Percentiles rank a stretch among this genome's conserved stretches.
phyloP scores from a whole-genome alignment of 228 moss, liverwort and hornwort genomes.

The Sphagnum magellanicum region DNA sequence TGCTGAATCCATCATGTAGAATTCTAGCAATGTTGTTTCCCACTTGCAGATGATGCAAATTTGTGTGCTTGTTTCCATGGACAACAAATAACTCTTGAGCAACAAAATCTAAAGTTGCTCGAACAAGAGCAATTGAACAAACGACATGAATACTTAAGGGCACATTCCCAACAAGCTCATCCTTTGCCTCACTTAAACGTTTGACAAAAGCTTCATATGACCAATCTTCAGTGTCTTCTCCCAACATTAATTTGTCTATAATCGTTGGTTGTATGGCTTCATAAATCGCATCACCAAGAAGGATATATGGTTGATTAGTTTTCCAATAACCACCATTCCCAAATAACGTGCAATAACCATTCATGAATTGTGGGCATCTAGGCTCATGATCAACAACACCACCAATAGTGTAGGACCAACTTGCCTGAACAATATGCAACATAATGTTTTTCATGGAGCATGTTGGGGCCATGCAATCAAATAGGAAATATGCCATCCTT shows the following conservation, averaged over 20 bases:
- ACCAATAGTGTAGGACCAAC: constrained; percentile 4
- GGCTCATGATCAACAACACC: too few species aligned
- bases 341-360: constrained; percentile 4
- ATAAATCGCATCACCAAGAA: constrained; percentile 35
- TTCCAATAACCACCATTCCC: constrained; percentile 1
- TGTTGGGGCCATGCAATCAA: constrained; percentile 16
- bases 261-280: constrained; percentile 22
- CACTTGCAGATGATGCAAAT: too few species aligned
- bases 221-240: constrained; percentile 32
- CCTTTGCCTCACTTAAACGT: constrained; percentile 21
- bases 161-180: constrained; percentile 18
- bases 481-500: constrained; percentile 30
- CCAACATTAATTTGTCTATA: constrained; percentile 15
- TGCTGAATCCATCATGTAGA: not conserved
- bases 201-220: constrained; percentile 14
- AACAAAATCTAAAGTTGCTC: constrained; percentile 33
- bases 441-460: constrained; percentile 34
- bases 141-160: constrained; percentile 19
- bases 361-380: constrained; percentile 31
- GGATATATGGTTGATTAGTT: constrained; percentile 18
- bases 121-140: constrained; percentile 32
- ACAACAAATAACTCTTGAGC: constrained; percentile 24
- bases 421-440: constrained; percentile 26
- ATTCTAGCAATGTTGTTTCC: too few species aligned
- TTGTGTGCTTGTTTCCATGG: not conserved